These are phyloP conservation scores for Metschnikowia anglica DNA, from an alignment of 805 yeast genomes.

Conservation along the genomic window DNA sequence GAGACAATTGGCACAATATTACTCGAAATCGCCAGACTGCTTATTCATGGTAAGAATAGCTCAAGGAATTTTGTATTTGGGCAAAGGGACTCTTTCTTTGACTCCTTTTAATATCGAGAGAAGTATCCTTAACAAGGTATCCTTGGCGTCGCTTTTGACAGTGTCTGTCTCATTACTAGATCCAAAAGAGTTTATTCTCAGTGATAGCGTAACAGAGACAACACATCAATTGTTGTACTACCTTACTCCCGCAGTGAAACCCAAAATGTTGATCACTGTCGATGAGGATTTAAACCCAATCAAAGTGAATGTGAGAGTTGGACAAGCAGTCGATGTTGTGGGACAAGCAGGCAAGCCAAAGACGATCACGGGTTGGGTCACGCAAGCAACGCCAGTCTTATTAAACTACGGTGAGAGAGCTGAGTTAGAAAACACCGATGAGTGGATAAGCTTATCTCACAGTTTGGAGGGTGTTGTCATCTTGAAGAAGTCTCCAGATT, in stretches of 20 bases:
- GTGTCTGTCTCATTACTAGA: conserved; percentile 80
- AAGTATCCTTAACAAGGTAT: conserved; percentile 79
- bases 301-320: conserved; percentile 95
- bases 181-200: conserved; percentile 78
- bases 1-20: conserved; percentile 92
- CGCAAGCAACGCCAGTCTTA: conserved; percentile 95
- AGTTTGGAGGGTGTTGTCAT: conserved; percentile 93
- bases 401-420: conserved; percentile 95
- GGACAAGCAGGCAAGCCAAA: conserved; percentile 99
- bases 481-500: conserved; percentile 86
- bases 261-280: conserved; percentile 89
- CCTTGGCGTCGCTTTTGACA: conserved; percentile 86
- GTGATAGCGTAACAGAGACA: conserved; percentile 48
- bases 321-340: conserved; percentile 97
- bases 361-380: conserved; percentile 99
- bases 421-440: conserved; percentile 86
- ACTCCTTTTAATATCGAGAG: conserved; percentile 90
- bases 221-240: conserved; percentile 80
- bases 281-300: conserved; percentile 88
- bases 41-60: conserved; percentile 91
- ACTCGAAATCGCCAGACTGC: conserved; percentile 85
- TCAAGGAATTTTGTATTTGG: conserved; percentile 91
- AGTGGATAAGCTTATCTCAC: conserved; percentile 77
- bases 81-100: conserved; percentile 91
- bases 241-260: conserved; percentile 84